phyloP scores from a whole-genome alignment of 805 yeast genomes.

The Ogataea minuta region DNA sequence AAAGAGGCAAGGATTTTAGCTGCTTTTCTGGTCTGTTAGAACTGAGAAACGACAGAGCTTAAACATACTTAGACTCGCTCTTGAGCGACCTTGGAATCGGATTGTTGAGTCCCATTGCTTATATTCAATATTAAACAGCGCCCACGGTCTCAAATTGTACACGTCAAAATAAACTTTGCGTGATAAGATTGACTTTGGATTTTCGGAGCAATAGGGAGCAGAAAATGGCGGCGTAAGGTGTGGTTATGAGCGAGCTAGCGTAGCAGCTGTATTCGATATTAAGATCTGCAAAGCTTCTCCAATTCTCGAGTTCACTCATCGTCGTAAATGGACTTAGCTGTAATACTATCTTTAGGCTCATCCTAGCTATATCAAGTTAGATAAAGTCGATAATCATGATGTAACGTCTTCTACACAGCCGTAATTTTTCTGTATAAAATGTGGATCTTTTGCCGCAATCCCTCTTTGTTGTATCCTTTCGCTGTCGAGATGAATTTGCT shows the following conservation, averaged over 20 bases:
- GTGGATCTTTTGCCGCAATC: neutral
- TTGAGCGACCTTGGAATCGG: slow-evolving; percentile 90
- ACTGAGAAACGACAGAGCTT: neutral
- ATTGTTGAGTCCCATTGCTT: slow-evolving; percentile 78
- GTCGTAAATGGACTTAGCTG: too few species aligned
- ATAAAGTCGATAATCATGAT: too few species aligned
- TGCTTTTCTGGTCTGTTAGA: slow-evolving; percentile 60
- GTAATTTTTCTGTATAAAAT: neutral
- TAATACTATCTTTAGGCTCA: too few species aligned
- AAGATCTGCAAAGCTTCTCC: too few species aligned
- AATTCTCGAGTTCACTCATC: too few species aligned
- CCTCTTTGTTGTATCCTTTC: neutral
- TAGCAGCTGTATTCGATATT: neutral
- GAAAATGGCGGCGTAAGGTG: slow-evolving; percentile 13
- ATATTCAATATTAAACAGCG: neutral
- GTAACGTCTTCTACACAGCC: neutral
- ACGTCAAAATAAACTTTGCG: slow-evolving; percentile 10
- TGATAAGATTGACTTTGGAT: slow-evolving; percentile 7
- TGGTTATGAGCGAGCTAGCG: slow-evolving; percentile 6
- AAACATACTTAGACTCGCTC: slow-evolving; percentile 80
- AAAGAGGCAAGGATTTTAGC: slow-evolving; percentile 88
- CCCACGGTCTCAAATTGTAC: slow-evolving; percentile 1
- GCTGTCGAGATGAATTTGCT: neutral
- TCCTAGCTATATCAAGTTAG: too few species aligned
- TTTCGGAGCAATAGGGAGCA: slow-evolving; percentile 12